Percentiles rank a stretch among this genome's conserved stretches.
phyloP scores from a whole-genome alignment of 306 rosid genomes.

The Biancaea sappan region DNA sequence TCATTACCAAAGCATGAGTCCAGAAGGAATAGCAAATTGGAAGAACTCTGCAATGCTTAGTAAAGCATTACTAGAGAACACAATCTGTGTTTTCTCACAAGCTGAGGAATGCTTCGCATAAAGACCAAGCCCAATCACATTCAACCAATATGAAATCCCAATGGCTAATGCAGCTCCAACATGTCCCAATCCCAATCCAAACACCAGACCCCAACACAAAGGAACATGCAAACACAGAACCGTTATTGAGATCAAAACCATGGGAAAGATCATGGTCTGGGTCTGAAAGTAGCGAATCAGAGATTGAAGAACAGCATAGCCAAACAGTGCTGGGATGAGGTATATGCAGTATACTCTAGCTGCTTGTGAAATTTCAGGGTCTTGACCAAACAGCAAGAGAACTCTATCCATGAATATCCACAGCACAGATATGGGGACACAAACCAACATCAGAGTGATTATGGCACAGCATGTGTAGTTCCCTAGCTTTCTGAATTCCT shows the following conservation, averaged over 20 bases:
- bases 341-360: conserved; percentile 48
- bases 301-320: conserved; percentile 55
- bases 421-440: conserved; percentile 56
- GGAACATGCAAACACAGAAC: conserved; percentile 57
- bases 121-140: conserved; percentile 50
- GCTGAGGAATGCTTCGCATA: conserved; percentile 52
- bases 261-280: conserved; percentile 59
- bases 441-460: conserved; percentile 46
- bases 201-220: conserved; percentile 56
- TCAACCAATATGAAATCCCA: conserved; percentile 64
- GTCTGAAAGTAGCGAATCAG: conserved; percentile 54
- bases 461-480: conserved; percentile 52
- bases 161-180: conserved; percentile 67
- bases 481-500: conserved; percentile 51
- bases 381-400: conserved; percentile 53
- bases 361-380: conserved; percentile 44
- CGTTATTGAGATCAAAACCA: conserved; percentile 49
- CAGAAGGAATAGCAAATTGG: conserved; percentile 48
- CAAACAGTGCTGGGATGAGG: conserved; percentile 59
- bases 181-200: conserved; percentile 44
- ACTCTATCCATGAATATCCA: conserved; percentile 63
- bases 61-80: conserved; percentile 43
- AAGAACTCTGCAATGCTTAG: conserved; percentile 42
- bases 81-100: conserved; percentile 52
- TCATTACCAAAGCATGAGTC: conserved; percentile 47